Conservation (phyloP, 345 rosid genomes). For the Excoecaria cochinchinensis region DNA sequence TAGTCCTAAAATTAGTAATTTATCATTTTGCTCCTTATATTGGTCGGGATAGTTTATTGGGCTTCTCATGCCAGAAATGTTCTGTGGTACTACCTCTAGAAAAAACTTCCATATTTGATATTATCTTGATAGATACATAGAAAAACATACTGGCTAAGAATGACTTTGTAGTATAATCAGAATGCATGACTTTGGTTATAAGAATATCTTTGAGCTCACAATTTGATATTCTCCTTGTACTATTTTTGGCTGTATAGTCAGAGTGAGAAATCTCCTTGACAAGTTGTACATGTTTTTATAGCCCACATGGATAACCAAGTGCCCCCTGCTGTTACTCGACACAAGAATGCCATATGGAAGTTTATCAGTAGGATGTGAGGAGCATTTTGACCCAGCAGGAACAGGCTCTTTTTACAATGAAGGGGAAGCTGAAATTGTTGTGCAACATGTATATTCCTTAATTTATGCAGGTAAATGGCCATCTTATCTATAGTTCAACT, state of each 20-base stretch:
- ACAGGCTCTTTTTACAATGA: constrained; percentile 93
- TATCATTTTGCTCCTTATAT: neutral
- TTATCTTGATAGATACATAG: neutral
- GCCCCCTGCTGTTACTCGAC: constrained; percentile 90
- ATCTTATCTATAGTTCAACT: neutral
- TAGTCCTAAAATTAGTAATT: neutral
- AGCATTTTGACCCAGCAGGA: constrained; percentile 95
- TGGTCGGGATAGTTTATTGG: neutral
- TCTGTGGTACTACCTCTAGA: neutral
- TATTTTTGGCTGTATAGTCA: constrained; percentile 1
- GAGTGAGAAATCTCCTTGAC: neutral
- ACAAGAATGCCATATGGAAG: constrained; percentile 96
- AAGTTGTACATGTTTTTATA: constrained; percentile 34
- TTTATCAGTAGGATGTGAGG: constrained; percentile 84
- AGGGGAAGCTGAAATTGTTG: constrained; percentile 96
- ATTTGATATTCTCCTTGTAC: neutral
- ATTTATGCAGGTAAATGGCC: constrained; percentile 63
- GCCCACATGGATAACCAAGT: constrained; percentile 91
- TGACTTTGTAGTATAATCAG: neutral
- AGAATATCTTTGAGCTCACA: neutral
- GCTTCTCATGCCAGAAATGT: neutral
- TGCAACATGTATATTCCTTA: constrained; percentile 76
- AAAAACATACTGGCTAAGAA: neutral
- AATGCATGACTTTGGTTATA: neutral
- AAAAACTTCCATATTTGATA: neutral